Conservation (phyloP, 2,329 filamentous ascomycete genomes). For the Leptographium radiaticola region DNA sequence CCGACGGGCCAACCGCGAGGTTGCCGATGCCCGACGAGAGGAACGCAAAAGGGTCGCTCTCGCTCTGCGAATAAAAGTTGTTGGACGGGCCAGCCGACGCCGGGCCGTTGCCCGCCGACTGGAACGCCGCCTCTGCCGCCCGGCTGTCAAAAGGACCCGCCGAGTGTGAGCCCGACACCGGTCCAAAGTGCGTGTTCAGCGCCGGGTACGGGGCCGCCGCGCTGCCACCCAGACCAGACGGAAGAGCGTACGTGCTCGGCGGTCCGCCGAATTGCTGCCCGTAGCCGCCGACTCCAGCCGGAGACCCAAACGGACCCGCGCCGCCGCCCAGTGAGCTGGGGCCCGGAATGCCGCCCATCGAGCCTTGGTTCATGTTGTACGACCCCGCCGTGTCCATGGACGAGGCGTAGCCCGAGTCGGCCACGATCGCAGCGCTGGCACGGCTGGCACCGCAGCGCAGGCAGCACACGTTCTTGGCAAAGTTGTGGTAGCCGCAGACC, state of each 20-base stretch:
- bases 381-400: slow-evolving; percentile 76
- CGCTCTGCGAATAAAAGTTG: slow-evolving; percentile 52
- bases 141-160: slow-evolving; percentile 86
- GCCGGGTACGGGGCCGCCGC: slow-evolving; percentile 69
- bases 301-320: slow-evolving; percentile 51
- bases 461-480: slow-evolving; percentile 98
- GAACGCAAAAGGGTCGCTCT: slow-evolving; percentile 70
- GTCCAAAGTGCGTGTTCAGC: slow-evolving; percentile 70
- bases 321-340: slow-evolving; percentile 58
- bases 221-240: slow-evolving; percentile 69
- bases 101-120: slow-evolving; percentile 70
- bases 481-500: slow-evolving; percentile 97
- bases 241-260: slow-evolving; percentile 78
- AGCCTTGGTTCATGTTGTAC: slow-evolving; percentile 75
- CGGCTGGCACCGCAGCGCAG: slow-evolving; percentile 91
- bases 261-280: slow-evolving; percentile 78
- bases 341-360: slow-evolving; percentile 74
- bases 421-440: slow-evolving; percentile 84
- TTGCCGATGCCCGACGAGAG: slow-evolving; percentile 60
- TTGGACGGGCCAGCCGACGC: slow-evolving; percentile 65
- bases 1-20: slow-evolving; percentile 53
- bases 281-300: slow-evolving; percentile 36
- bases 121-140: slow-evolving; percentile 87
- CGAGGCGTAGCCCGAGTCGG: slow-evolving; percentile 82
- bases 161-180: slow-evolving; percentile 65